phyloP scores from a whole-genome alignment of 73 alveolate genomes.

The Tetrahymena borealis region DNA sequence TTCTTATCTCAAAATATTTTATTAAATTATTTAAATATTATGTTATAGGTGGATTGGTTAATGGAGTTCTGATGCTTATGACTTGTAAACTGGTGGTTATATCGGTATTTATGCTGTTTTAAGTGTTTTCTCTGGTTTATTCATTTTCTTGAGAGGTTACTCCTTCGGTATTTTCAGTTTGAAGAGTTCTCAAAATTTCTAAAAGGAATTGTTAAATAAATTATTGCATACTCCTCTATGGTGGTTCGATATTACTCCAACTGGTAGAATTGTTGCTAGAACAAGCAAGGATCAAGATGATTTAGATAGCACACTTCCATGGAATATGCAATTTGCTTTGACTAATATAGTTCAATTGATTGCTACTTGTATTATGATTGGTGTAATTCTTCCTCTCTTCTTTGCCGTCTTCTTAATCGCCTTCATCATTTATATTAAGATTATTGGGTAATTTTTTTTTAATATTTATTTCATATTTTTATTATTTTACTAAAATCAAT shows the following conservation, averaged over 20 bases:
- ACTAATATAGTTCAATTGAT: background rate
- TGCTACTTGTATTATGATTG: background rate
- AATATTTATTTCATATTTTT: background rate
- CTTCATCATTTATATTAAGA: background rate
- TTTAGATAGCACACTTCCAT: conserved; percentile 14
- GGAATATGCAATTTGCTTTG: background rate
- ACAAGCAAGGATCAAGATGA: conserved; percentile 66
- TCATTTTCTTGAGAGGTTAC: background rate
- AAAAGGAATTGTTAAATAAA: background rate
- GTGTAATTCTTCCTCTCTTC: background rate
- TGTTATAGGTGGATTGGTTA: background rate
- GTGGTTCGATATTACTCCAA: conserved; percentile 84
- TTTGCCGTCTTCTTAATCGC: background rate
- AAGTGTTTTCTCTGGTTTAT: background rate
- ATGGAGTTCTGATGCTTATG: background rate
- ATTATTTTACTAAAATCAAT: background rate
- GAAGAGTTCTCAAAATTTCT: background rate
- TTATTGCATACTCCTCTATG: conserved; percentile 87
- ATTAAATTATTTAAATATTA: background rate
- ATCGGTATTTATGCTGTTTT: background rate
- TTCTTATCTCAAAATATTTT: background rate
- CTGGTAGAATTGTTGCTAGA: conserved; percentile 82
- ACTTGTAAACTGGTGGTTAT: background rate
- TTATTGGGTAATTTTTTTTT: background rate
- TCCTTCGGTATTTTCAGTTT: background rate